Evolutionary conservation across 2,329 filamentous ascomycete genomes (phyloP).

Genomic region (Cladorrhinum sp.): DNA sequence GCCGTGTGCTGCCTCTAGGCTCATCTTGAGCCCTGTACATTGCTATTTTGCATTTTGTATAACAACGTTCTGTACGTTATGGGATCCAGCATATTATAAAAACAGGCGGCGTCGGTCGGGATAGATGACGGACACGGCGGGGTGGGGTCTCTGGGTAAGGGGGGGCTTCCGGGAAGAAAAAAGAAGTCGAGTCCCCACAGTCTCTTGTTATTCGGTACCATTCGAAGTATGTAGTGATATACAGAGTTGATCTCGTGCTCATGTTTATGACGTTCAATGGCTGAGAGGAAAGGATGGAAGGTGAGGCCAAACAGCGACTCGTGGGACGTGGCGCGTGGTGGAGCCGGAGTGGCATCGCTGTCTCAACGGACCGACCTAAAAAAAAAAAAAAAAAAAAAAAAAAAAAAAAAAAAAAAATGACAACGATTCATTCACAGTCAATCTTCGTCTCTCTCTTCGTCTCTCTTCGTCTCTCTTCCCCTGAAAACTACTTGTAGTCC

Average conservation of each 20-base stretch:
- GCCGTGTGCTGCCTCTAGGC: too few species aligned
- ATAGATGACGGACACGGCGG: background rate
- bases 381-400: background rate
- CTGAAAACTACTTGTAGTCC: background rate
- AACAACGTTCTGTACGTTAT: slow-evolving; percentile 9
- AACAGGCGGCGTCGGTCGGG: background rate
- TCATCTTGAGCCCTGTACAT: slow-evolving; percentile 3
- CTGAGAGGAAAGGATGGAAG: too few species aligned
- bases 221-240: background rate
- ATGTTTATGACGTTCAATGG: too few species aligned
- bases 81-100: background rate
- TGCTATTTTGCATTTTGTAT: slow-evolving; percentile 4
- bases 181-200: background rate
- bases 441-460: background rate
- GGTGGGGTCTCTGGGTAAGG: background rate
- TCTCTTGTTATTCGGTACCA: background rate
- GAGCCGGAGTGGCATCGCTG: background rate
- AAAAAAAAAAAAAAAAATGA: background rate
- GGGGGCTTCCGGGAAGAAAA: background rate
- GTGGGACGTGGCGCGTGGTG: background rate
- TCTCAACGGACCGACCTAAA: slow-evolving; percentile 3
- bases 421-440: slow-evolving; percentile 1
- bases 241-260: too few species aligned
- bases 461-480: background rate
- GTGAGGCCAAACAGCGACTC: background rate